Base-by-base conservation (phyloP, 1,284 basidiomycete species). In the Sanghuangporus weigelae region DNA sequence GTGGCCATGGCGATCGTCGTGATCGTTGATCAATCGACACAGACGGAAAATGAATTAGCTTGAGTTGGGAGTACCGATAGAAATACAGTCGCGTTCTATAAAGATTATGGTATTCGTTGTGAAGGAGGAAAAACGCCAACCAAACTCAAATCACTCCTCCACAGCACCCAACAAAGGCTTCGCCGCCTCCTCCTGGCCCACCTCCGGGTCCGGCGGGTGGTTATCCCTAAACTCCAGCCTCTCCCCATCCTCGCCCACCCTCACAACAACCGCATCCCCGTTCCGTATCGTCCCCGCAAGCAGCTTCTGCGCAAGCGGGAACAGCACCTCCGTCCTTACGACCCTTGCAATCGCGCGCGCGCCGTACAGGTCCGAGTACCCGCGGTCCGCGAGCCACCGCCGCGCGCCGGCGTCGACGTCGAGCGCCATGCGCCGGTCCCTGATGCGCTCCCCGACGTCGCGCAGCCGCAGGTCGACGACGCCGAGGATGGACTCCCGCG, bases 301-400 rank as follows among this genome's bases (percentile, higher is more conserved):
- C 70, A 95, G 69, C 72, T 87, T 90, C 71, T 85, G 83, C 0
- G 93, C 91, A 21, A 95, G 77, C 26, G 89, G 90, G 78, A 91
- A 91, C 42, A 93, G 73, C 10, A 95, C 87, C 69, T 89, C 83
- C 62, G 86, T 87, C 64, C 89, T 79, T 8, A 95, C 87, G n/a
- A 93, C 84, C 26, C 92, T 78, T 35, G 88, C 87, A 61, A 95
- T 90, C 11, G 92, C 90, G 36, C 95, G 81, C 0, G 95, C 95
- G 19, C 95, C 90, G 74, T 95, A 98, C 23, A 88, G 75, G 56
- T 93, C 86, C 12, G 92, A 92, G 74, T 94, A 96, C 0, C 96
- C 96, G 62, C 87, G 79, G 66, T 83, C 71, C 0, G 89, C 91
- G 6, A 98, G 80, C 91, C 90, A 95, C 2, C 83, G 78, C 48